Percentiles rank a stretch among this genome's conserved stretches.
These are phyloP conservation scores for Calocera viscosa DNA, from an alignment of 768 basidiomycete genomes.

Conservation along the genomic window DNA sequence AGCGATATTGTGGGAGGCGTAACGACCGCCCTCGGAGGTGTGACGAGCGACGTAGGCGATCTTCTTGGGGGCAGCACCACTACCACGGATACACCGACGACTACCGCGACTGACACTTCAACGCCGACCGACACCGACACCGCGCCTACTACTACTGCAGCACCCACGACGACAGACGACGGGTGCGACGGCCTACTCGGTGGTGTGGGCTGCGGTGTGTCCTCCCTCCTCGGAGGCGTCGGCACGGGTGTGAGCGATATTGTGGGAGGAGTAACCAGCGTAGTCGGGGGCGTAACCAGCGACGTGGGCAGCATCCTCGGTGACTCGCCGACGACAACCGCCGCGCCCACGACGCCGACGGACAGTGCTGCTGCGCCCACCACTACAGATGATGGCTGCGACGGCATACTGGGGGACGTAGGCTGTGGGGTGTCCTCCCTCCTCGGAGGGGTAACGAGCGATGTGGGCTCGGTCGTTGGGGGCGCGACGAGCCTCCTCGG, in stretches of 20 bases:
- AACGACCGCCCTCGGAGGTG: not conserved
- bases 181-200: not conserved
- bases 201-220: not conserved
- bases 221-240: not conserved
- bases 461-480: not conserved
- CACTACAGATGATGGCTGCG: not conserved
- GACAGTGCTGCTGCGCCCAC: slow-evolving; percentile 6
- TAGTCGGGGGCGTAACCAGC: not conserved
- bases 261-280: not conserved
- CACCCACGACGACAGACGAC: slow-evolving; percentile 12
- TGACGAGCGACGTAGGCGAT: not conserved
- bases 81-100: slow-evolving; percentile 4
- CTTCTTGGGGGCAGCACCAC: slow-evolving; percentile 3
- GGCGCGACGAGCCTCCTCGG: not conserved
- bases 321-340: not conserved
- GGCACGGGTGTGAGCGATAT: not conserved
- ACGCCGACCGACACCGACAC: slow-evolving; percentile 19
- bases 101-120: slow-evolving; percentile 8
- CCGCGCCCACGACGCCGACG: not conserved
- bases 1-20: not conserved
- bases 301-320: not conserved
- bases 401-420: not conserved
- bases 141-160: slow-evolving; percentile 23
- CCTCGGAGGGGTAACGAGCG: too few species aligned
- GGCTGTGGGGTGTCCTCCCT: not conserved